Conservation (phyloP, 352 stramenopile genomes). For the Globisporangium sylvaticum region DNA sequence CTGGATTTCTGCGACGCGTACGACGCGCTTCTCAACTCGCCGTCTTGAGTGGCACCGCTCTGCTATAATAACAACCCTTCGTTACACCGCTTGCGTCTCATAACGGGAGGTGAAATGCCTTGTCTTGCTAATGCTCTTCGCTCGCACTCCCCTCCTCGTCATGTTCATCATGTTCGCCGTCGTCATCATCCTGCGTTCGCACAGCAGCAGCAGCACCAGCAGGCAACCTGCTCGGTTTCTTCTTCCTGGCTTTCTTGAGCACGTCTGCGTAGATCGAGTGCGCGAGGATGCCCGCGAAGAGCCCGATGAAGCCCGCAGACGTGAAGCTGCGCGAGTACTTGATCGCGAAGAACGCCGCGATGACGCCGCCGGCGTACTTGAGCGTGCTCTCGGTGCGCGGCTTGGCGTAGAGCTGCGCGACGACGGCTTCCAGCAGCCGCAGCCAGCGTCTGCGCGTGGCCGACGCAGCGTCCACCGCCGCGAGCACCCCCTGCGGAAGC, state of each 20-base stretch:
- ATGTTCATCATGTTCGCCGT: not conserved
- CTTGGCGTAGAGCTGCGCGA: constrained; percentile 22
- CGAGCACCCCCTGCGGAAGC: constrained; percentile 10
- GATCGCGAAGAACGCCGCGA: constrained; percentile 54
- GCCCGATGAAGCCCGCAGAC: constrained; percentile 49
- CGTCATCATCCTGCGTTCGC: not conserved
- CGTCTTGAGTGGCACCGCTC: not conserved
- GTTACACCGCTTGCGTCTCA: constrained; percentile 4
- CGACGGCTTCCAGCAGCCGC: constrained; percentile 17
- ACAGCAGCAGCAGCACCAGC: not conserved
- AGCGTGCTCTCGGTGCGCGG: constrained; percentile 48
- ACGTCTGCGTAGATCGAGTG: constrained; percentile 75
- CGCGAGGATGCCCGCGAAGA: constrained; percentile 61
- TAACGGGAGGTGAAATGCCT: not conserved
- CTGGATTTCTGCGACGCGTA: constrained; percentile 30
- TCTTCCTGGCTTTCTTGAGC: constrained; percentile 29
- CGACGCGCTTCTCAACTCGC: constrained; percentile 16
- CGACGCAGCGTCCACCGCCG: constrained; percentile 16
- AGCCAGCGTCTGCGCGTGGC: constrained; percentile 20
- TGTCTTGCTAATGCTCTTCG: not conserved
- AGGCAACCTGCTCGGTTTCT: not conserved
- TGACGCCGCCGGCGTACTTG: constrained; percentile 55
- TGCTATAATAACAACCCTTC: not conserved
- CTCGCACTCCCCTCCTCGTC: not conserved
- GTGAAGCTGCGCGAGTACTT: constrained; percentile 59